These are phyloP conservation scores for Ophiostoma triangulosporum DNA, from an alignment of 2,329 filamentous ascomycete species.

Conservation along the genomic window DNA sequence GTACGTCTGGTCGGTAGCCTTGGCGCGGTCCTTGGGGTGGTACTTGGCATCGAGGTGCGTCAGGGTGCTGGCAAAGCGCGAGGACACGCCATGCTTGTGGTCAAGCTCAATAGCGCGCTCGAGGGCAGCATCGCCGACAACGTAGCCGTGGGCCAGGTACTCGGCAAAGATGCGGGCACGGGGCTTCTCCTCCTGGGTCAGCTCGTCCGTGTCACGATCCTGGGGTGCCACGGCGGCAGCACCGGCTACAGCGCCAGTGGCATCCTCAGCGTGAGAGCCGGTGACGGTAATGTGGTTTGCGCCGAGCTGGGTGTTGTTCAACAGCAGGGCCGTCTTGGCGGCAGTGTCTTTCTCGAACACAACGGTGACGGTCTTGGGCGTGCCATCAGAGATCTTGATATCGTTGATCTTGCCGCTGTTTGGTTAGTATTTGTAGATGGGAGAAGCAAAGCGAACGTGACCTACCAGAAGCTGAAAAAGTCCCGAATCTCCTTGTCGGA, in stretches of 20 bases:
- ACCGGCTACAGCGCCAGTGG: conserved; percentile 30
- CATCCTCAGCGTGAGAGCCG: conserved; percentile 48
- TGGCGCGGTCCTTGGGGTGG: conserved; percentile 77
- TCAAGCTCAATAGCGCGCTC: conserved; percentile 79
- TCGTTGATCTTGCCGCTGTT: conserved; percentile 77
- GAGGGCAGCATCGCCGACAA: conserved; percentile 60
- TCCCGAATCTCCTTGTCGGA: conserved; percentile 84
- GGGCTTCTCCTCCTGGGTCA: conserved; percentile 94
- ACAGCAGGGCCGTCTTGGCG: conserved; percentile 88
- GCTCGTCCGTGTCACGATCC: conserved; percentile 50
- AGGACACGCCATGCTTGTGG: conserved; percentile 73
- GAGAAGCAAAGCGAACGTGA: neutral
- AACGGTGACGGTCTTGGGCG: conserved; percentile 74
- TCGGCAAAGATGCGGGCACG: conserved; percentile 86
- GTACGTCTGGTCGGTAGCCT: conserved; percentile 72
- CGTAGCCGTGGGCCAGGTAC: conserved; percentile 91
- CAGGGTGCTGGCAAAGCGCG: conserved; percentile 65
- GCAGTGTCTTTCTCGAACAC: conserved; percentile 95
- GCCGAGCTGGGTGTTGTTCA: conserved; percentile 93
- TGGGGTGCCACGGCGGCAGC: conserved; percentile 30
- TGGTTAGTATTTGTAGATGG: neutral
- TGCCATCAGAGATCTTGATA: conserved; percentile 60
- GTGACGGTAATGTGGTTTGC: conserved; percentile 68
- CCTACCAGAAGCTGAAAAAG: conserved; percentile 94
- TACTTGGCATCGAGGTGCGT: conserved; percentile 70